Base-by-base conservation (phyloP, 306 rosid species). In the Hylodesmum podocarpum region DNA sequence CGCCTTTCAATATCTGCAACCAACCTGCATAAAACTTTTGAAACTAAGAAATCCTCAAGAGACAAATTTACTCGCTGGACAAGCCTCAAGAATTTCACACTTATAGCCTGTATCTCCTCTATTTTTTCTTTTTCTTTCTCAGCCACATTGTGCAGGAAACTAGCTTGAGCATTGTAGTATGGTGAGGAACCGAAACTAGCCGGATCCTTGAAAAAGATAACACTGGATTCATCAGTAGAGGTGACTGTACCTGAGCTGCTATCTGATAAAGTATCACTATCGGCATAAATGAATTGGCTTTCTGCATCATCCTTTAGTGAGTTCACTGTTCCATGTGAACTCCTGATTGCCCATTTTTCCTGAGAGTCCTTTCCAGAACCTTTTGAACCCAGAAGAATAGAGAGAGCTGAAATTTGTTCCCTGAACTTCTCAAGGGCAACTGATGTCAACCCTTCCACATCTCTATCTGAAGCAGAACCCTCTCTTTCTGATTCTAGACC, bases 81-180 rank as follows among this genome's bases (percentile, higher is more conserved):
- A 81, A 81, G 82, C 87, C 88, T 85, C 64, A 83, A 77, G 72
- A 82, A 86, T 31, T 82, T 82, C 68, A 78, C 84, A 68, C 86
- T 76, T 40, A 81, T 3, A 57, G 75, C 33, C 43, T 40, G 84
- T 53, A 77, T 76, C 72, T 73, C 77, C 84, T 70, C 77, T 14
- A 77, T 50, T 41, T 50, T 80, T 62, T 66, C 87, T 77, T 69
- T 83, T 58, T 89, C 89, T n/a, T 81, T 57, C 15, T 76, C 80
- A 19, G 84, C 80, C 43, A 72, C 25, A 7, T 58, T 53, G 65
- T 70, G 76, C 33, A 76, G 72, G 43, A 57, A 57, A 57, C 19
- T 19, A 28, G 22, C 72, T 55, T 22, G 70, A 72, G 53, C 55
- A 72, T 63, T 43, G 49, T 12, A 69, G 70, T 49, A 43, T 37